These are phyloP conservation scores for Nakataea oryzae DNA, from an alignment of 2,329 filamentous ascomycete genomes.

Conservation along the genomic window DNA sequence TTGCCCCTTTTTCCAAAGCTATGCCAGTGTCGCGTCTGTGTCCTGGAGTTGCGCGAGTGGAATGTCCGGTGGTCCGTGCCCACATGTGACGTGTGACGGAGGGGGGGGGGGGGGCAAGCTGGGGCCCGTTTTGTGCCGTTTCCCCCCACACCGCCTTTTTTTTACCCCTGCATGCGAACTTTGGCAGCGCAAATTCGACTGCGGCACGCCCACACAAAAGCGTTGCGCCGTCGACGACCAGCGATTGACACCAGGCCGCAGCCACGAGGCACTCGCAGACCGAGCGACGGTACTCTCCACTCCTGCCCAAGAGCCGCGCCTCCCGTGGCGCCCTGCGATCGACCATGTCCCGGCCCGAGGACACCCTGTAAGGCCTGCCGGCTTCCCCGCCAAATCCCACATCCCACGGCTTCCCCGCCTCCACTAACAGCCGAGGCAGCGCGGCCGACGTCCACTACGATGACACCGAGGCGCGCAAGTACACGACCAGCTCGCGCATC, in stretches of 20 bases:
- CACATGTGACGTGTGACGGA: background rate
- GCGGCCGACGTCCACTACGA: constrained; percentile 97
- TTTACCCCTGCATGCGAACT: background rate
- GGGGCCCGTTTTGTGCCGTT: background rate
- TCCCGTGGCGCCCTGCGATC: constrained; percentile 6
- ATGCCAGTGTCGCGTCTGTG: background rate
- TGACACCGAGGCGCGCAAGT: constrained; percentile 90
- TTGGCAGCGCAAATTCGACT: background rate
- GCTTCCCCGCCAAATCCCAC: constrained; percentile 5
- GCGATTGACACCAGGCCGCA: background rate
- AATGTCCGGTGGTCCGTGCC: background rate
- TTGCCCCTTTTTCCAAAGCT: background rate
- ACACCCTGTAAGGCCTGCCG: constrained; percentile 59
- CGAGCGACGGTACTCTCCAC: background rate
- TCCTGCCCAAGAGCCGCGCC: background rate
- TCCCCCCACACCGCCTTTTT: background rate
- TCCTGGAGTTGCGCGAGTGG: background rate
- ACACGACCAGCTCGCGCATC: constrained; percentile 92
- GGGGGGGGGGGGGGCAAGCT: no score
- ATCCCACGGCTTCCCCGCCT: no score
- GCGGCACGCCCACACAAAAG: no score
- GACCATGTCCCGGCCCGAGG: constrained; percentile 93
- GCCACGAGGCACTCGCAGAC: background rate
- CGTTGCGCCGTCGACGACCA: background rate
- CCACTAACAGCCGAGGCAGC: constrained; percentile 12